Conservation (phyloP, 2,329 filamentous ascomycete genomes). For the Fusarium torulosum region DNA sequence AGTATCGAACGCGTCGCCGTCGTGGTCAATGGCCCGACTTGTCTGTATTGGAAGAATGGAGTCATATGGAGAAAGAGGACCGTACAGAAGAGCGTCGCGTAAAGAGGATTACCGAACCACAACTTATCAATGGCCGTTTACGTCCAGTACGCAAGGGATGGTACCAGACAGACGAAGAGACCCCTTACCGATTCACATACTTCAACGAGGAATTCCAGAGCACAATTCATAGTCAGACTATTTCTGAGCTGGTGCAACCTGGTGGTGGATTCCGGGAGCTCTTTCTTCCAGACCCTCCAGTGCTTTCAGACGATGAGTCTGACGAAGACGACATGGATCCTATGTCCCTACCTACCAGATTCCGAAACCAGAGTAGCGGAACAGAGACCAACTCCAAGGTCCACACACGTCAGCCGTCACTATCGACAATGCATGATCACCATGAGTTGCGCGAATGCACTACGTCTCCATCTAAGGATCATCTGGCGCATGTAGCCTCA, state of each 20-base stretch:
- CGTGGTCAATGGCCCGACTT: conserved; percentile 88
- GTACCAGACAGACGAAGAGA: conserved; percentile 89
- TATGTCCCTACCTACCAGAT: conserved; percentile 43
- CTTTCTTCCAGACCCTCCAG: conserved; percentile 87
- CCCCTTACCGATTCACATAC: conserved; percentile 95
- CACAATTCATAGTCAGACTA: conserved; percentile 95
- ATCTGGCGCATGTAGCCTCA: conserved; percentile 49
- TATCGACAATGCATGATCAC: conserved; percentile 50
- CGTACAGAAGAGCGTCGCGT: conserved; percentile 84
- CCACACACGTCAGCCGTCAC: conserved; percentile 61
- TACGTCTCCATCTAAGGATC: conserved; percentile 50
- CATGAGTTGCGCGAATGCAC: conserved; percentile 41
- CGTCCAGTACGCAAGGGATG: conserved; percentile 83
- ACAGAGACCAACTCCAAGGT: conserved; percentile 58
- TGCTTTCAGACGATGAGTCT: conserved; percentile 79
- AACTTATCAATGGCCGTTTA: conserved; percentile 89
- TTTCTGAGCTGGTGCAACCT: conserved; percentile 90
- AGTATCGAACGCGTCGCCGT: conserved; percentile 66
- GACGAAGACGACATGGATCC: conserved; percentile 70
- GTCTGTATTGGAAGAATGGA: conserved; percentile 88
- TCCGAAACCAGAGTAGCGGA: conserved; percentile 41
- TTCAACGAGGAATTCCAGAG: conserved; percentile 98
- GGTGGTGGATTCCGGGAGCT: conserved; percentile 87
- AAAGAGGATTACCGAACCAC: conserved; percentile 93
- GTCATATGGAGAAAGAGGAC: conserved; percentile 84